These are phyloP conservation scores for Auricularia sp. DNA, from an alignment of 768 basidiomycete species.

Conservation along the genomic window DNA sequence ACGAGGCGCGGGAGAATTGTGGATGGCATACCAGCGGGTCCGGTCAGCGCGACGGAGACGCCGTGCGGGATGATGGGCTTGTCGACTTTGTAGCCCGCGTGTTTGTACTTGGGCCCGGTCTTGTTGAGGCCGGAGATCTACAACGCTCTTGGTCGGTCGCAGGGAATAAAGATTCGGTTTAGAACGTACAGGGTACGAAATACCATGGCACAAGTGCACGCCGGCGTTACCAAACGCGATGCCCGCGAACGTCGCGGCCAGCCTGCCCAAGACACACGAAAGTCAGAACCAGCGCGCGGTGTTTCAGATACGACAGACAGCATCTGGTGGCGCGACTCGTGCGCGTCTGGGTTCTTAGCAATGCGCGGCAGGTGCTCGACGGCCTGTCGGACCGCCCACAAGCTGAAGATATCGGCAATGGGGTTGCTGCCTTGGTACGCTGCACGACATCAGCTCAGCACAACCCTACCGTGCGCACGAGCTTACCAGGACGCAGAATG, in stretches of 20 bases:
- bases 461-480: too few species aligned
- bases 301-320: constrained; percentile 35
- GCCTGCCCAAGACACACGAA: constrained; percentile 29
- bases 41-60: constrained; percentile 80
- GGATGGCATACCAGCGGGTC: constrained; percentile 56
- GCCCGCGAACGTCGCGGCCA: constrained; percentile 90
- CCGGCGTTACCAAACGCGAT: constrained; percentile 94
- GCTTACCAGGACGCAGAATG: constrained; percentile 54
- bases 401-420: constrained; percentile 90
- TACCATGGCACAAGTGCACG: constrained; percentile 83
- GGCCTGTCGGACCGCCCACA: constrained; percentile 78
- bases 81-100: constrained; percentile 79
- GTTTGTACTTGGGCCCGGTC: constrained; percentile 83
- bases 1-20: constrained; percentile 8
- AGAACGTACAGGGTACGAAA: constrained; percentile 68
- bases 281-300: neutral
- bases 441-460: neutral
- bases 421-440: constrained; percentile 92
- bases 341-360: constrained; percentile 65
- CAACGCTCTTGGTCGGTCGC: constrained; percentile 1
- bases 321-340: constrained; percentile 84
- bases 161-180: neutral
- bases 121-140: constrained; percentile 93
- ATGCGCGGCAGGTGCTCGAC: constrained; percentile 84
- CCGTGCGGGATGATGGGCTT: constrained; percentile 92